Conservation (phyloP, 2,329 filamentous ascomycete species). For the Clonostachys rosea region DNA sequence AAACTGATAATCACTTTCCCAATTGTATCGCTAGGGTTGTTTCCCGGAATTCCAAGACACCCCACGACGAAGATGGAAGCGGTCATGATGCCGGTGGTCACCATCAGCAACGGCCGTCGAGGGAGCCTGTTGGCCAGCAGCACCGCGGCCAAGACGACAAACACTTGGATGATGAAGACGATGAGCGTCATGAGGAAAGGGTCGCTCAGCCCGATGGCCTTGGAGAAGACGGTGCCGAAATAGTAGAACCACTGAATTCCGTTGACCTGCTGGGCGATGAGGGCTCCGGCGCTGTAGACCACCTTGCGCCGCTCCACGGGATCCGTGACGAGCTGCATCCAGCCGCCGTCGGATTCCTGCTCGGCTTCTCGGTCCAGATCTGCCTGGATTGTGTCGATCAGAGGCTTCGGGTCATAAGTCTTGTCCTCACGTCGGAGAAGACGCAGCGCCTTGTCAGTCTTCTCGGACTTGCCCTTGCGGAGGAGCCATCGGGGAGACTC, state of each 20-base stretch:
- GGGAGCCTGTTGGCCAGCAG: conserved; percentile 31
- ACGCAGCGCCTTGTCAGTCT: conserved; percentile 29
- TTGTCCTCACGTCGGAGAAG: conserved; percentile 32
- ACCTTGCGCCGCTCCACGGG: conserved; percentile 40
- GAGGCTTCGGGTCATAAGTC: conserved; percentile 26
- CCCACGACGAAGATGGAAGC: conserved; percentile 33
- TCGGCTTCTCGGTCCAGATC: conserved; percentile 29
- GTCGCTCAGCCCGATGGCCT: conserved; percentile 31
- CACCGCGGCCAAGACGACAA: conserved; percentile 30
- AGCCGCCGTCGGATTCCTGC: conserved; percentile 22
- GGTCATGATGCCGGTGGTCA: conserved; percentile 30
- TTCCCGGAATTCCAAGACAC: conserved; percentile 27
- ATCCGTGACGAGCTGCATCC: conserved; percentile 31
- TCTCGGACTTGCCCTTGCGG: conserved; percentile 29
- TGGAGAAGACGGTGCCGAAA: conserved; percentile 34
- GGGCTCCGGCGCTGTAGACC: conserved; percentile 34
- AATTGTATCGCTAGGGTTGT: conserved; percentile 13
- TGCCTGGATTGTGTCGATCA: conserved; percentile 33
- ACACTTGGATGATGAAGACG: conserved; percentile 34
- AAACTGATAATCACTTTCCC: conserved; percentile 34
- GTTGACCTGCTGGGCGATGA: conserved; percentile 42
- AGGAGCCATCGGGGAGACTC: conserved; percentile 23
- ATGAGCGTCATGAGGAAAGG: conserved; percentile 35
- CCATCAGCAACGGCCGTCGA: conserved; percentile 27
- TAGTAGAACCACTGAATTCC: conserved; percentile 42